Percentiles rank a stretch among this genome's conserved stretches.
Evolutionary conservation across 192 early-diverging fungal genomes (phyloP).

Genomic region (Coemansia sp.): DNA sequence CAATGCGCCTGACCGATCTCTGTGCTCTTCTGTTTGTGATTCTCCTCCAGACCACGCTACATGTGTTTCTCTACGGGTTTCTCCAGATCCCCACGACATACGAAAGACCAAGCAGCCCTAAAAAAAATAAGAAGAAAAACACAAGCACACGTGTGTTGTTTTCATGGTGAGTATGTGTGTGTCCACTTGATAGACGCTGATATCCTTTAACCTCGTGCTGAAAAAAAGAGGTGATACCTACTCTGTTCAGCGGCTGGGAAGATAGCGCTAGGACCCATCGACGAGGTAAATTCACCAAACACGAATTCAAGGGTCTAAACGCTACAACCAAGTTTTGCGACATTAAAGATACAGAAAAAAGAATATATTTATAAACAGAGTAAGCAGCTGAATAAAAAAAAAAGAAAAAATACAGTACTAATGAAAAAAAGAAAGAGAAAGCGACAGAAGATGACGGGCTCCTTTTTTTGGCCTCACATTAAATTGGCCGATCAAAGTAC

Average conservation of each 20-base stretch:
- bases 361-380: not conserved
- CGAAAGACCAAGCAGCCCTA: constrained; percentile 46
- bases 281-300: constrained; percentile 73
- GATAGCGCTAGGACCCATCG: constrained; percentile 73
- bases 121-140: not conserved
- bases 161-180: no score
- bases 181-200: no score
- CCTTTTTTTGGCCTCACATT: not conserved
- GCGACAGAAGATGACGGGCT: not conserved
- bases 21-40: constrained; percentile 14
- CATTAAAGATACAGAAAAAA: constrained; percentile 40
- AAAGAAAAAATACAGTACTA: not conserved
- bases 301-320: constrained; percentile 63
- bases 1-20: constrained; percentile 17
- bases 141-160: no score
- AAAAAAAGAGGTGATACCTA: constrained; percentile 19
- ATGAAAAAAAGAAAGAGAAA: not conserved
- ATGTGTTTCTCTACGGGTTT: constrained; percentile 8
- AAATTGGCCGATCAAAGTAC: not conserved
- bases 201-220: not conserved
- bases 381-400: not conserved
- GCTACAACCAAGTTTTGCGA: constrained; percentile 63
- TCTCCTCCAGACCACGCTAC: constrained; percentile 49
- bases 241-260: constrained; percentile 61
- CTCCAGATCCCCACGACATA: constrained; percentile 17